These are phyloP conservation scores for Cladophialophora exuberans DNA, from an alignment of 2,329 filamentous ascomycete species.

Conservation along the genomic window DNA sequence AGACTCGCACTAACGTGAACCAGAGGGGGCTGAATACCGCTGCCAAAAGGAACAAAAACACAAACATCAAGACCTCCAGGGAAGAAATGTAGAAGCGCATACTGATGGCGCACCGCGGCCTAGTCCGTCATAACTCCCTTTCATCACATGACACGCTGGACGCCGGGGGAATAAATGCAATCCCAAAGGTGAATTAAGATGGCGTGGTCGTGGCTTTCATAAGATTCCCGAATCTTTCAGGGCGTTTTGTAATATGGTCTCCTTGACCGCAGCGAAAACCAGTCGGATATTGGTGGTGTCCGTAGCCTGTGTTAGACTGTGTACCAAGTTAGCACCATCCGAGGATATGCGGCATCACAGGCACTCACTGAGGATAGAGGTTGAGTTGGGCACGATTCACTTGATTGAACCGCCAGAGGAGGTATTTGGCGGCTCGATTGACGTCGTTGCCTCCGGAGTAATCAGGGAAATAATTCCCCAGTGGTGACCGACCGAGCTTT, in stretches of 20 bases:
- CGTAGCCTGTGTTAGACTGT: constrained; percentile 93
- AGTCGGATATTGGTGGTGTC: constrained; percentile 98
- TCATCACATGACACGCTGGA: constrained; percentile 30
- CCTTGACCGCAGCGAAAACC: constrained; percentile 97
- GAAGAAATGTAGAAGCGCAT: constrained; percentile 10
- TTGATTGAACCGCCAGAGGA: constrained; percentile 98
- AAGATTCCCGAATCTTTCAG: constrained; percentile 97
- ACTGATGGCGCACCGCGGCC: constrained; percentile 15
- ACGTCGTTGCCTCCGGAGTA: constrained; percentile 98
- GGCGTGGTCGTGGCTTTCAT: constrained; percentile 47
- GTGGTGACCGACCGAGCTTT: constrained; percentile 84
- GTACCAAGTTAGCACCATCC: constrained; percentile 36
- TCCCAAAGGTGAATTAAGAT: constrained; percentile 21
- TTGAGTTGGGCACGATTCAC: constrained; percentile 96
- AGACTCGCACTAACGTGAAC: background rate
- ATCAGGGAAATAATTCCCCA: constrained; percentile 96
- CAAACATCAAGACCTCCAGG: constrained; percentile 6
- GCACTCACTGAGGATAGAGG: constrained; percentile 90
- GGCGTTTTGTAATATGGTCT: constrained; percentile 97
- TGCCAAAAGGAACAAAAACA: no score
- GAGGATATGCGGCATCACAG: constrained; percentile 4
- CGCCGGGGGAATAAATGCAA: constrained; percentile 26
- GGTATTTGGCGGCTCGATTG: constrained; percentile 95
- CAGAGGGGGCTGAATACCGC: constrained; percentile 16
- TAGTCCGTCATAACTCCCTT: constrained; percentile 24